Percentiles rank a stretch among this genome's conserved stretches.
Conservation (phyloP, 2,329 filamentous ascomycete genomes). For the Neopestalotiopsis sp. region DNA sequence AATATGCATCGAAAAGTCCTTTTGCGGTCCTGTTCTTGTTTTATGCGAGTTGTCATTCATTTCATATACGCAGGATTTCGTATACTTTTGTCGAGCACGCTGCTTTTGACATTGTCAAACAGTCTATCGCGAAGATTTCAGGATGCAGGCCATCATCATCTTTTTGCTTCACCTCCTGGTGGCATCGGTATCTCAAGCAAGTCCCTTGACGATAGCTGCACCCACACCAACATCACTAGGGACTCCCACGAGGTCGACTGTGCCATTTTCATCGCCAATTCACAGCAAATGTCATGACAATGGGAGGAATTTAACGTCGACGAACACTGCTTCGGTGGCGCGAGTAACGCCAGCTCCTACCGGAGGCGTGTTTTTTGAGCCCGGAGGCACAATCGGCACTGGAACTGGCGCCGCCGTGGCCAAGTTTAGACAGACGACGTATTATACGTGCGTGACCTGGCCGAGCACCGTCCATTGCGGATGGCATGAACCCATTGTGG, state of each 20-base stretch:
- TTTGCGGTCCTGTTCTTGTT: too few species aligned
- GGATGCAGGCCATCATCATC: not conserved
- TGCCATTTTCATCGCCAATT: not conserved
- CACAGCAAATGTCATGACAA: not conserved
- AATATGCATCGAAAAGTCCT: not conserved
- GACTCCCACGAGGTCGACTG: not conserved
- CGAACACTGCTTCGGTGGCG: not conserved
- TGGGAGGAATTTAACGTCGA: not conserved
- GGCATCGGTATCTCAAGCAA: not conserved
- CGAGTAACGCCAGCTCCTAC: constrained; percentile 16
- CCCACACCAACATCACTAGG: not conserved
- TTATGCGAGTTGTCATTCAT: too few species aligned
- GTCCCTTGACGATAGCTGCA: not conserved
- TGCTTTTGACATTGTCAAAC: not conserved
- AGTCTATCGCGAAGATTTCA: not conserved
- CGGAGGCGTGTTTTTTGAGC: constrained; percentile 7
- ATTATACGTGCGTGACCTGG: constrained; percentile 42
- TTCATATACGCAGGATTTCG: not conserved
- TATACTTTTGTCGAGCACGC: not conserved
- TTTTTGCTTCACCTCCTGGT: not conserved
- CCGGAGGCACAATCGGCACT: not conserved
- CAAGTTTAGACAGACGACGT: constrained; percentile 44
- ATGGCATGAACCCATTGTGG: constrained; percentile 44
- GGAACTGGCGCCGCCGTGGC: not conserved
- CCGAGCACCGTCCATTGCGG: constrained; percentile 42